Evolutionary conservation across 2,329 filamentous ascomycete genomes (phyloP).

Genomic region (Fonsecaea erecta): DNA sequence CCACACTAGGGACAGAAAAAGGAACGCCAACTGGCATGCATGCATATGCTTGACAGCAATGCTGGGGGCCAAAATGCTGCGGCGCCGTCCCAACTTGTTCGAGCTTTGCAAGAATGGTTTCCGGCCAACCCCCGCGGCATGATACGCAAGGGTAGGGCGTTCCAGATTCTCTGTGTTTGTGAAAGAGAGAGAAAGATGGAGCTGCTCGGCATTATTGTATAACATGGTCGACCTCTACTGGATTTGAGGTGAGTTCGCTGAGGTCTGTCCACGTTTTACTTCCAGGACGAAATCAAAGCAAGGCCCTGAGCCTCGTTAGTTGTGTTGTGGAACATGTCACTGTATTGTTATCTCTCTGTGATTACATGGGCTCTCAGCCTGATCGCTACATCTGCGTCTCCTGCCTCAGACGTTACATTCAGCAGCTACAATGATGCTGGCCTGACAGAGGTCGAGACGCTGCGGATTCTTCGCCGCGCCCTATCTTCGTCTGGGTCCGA

Average conservation of each 20-base stretch:
- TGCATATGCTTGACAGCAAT: slow-evolving; percentile 1
- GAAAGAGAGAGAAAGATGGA: neutral
- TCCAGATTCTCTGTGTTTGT: neutral
- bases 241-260: neutral
- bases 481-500: neutral
- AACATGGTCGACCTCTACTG: neutral
- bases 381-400: neutral
- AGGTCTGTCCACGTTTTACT: neutral
- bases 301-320: neutral
- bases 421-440: neutral
- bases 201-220: neutral
- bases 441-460: neutral
- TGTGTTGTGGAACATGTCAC: neutral
- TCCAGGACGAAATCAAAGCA: neutral
- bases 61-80: neutral
- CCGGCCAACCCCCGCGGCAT: neutral
- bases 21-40: neutral
- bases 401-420: neutral
- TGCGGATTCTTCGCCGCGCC: neutral
- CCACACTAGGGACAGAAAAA: neutral
- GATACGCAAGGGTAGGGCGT: neutral
- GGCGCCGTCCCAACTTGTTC: neutral
- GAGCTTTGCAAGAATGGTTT: neutral
- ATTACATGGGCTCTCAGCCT: neutral
- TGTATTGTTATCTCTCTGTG: neutral